Base-by-base conservation (phyloP, 2,329 filamentous ascomycete species). In the Apiospora pterosperma region DNA sequence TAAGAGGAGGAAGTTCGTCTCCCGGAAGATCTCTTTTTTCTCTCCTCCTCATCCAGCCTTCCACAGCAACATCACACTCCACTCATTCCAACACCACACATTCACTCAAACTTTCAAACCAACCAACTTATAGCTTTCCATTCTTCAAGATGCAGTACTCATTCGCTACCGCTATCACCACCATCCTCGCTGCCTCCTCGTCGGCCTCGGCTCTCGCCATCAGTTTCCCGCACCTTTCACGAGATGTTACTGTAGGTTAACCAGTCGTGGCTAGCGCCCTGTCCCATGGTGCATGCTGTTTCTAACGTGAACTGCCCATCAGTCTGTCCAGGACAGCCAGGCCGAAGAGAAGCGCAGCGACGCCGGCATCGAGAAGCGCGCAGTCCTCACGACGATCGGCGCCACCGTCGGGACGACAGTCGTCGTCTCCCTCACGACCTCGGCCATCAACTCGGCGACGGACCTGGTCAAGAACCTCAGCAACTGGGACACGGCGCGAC, bases 401-500 rank as follows among this genome's bases (percentile, higher is more conserved):
- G 61, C 60, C 14, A 44, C 64, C 16, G 16, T 67, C 36, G 39
- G 55, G 12, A 62, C 60, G 19, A 44, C 64, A 11, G 16, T 67
- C 31, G 60, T 62, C 58, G 48, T 63, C n/a, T 62, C 62, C 28
- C 65, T 66, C 19, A 62, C 65, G 12, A 52, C 67, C 31, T 61
- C 62, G 59, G 65, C 62, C 19, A 39, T 61, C 39, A 31, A 31
- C 14, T 23, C 59, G 10, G 28, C 39, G 14, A 31, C 21, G 59
- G n/a, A 7, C 4, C 23, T 61, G 21, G 63, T 68, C 61, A 62
- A 62, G 48, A 59, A 68, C 63, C 41, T 66, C 19, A 7, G 61
- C 44, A 64, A 66, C 55, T 69, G 59, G 62, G 38, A 59, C 60
- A 1, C 61, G 55, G 64, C 67, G 10, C 66, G 68, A 16, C 66